Evolutionary conservation across 495 filamentous ascomycete species (phyloP).

Genomic region (Aspergillus biplanus): DNA sequence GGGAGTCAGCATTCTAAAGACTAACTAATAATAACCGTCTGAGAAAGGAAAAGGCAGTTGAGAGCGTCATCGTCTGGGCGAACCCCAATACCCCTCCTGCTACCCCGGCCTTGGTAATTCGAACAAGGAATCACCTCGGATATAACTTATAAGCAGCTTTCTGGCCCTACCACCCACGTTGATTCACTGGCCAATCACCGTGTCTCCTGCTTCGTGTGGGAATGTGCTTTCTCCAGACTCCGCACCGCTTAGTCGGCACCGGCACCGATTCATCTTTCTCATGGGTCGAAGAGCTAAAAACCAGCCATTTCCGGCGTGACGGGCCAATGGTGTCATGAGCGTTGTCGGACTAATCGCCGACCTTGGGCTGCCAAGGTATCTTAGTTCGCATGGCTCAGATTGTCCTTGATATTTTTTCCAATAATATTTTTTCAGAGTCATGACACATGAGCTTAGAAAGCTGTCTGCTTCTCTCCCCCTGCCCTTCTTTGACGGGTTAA

Average conservation of each 20-base stretch:
- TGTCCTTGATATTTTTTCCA: conserved; percentile 8
- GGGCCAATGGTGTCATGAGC: conserved; percentile 8
- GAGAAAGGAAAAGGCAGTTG: too few species aligned
- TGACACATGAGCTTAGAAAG: conserved; percentile 23
- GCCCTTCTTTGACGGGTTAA: not conserved
- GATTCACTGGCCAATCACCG: not conserved
- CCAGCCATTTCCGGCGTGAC: not conserved
- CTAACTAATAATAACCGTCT: too few species aligned
- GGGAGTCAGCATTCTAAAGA: not conserved
- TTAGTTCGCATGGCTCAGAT: conserved; percentile 9
- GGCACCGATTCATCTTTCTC: conserved; percentile 5
- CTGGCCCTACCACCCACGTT: not conserved
- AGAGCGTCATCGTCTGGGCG: too few species aligned
- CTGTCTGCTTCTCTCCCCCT: conserved; percentile 1
- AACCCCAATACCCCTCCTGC: too few species aligned
- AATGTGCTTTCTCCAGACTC: conserved; percentile 10
- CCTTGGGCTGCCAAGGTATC: conserved; percentile 7
- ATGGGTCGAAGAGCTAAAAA: conserved; percentile 3
- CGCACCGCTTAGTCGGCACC: conserved; percentile 21
- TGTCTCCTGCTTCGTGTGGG: not conserved
- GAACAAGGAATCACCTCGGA: not conserved
- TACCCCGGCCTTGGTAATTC: too few species aligned
- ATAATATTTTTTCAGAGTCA: conserved; percentile 14
- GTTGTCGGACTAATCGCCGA: conserved; percentile 17
- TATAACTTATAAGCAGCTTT: not conserved